Percentiles rank a stretch among this genome's conserved stretches.
phyloP scores from a whole-genome alignment of 352 stramenopile genomes.

The Blastocystis sp. region DNA sequence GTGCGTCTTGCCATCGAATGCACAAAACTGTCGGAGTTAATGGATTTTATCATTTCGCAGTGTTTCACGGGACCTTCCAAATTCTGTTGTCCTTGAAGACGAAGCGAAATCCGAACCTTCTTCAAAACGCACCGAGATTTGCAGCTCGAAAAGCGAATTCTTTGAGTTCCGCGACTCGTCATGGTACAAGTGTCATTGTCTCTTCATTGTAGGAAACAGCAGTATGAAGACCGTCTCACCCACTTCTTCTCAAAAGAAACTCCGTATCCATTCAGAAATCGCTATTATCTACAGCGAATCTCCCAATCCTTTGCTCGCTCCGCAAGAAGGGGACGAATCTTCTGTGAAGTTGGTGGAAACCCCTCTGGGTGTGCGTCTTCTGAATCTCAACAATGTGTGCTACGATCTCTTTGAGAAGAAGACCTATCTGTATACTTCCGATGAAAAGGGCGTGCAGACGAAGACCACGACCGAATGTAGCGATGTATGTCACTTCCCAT shows the following conservation, averaged over 20 bases:
- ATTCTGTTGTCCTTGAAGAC: background rate
- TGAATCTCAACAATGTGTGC: conserved; percentile 20
- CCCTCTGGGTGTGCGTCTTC: background rate
- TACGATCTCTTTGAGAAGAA: background rate
- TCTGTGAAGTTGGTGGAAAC: background rate
- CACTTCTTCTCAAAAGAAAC: background rate
- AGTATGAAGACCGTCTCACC: background rate
- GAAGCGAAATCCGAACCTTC: background rate
- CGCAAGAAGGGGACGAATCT: background rate
- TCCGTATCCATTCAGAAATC: background rate
- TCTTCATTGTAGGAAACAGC: background rate
- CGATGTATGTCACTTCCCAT: background rate
- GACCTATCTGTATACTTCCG: background rate
- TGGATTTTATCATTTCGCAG: too few relatives aligned
- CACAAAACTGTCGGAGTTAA: background rate
- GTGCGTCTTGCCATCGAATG: background rate
- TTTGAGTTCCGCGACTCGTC: background rate
- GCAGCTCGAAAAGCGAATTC: background rate
- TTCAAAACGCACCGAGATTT: background rate
- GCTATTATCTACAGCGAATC: background rate
- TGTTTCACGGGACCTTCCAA: background rate
- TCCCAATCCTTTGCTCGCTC: too few relatives aligned
- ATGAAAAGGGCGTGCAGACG: background rate
- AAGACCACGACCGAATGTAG: conserved; percentile 2
- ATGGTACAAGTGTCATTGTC: background rate